Base-by-base conservation (phyloP, 2,329 filamentous ascomycete genomes). In the Alternaria sp. region DNA sequence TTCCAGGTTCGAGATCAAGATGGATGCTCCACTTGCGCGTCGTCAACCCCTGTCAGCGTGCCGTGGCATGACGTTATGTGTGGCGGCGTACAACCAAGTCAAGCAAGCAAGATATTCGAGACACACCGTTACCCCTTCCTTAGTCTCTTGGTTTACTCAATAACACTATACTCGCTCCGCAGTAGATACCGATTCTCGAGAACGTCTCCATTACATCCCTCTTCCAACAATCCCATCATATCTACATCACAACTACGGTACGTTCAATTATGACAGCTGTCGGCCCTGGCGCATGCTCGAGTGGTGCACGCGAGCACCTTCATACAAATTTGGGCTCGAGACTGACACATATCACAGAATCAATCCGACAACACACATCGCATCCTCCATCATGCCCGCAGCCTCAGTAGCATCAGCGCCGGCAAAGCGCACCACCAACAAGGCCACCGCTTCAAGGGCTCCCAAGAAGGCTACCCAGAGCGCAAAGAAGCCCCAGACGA, bases 341-440 rank as follows among this genome's bases (percentile, higher is more conserved):
- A 9, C 60, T 65, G 60, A 66, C 54, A 44, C n/a, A 47, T 5
- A 18, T 53, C 7, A 25, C 30, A 60, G 51, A 60, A 7, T 5
- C n/a, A 1, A 28, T 21, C 25, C 45, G 12, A 25, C 20, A 47
- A 6, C 9, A 44, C 41, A 43, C 23, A 15, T 37, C 55, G 57
- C 28, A 51, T 26, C 12, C 1, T n/a, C 23, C 68, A 71, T 63
- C 20, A 78, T 78, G 76, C 75, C 77, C 58, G 61, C 64, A 44
- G 75, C 77, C 58, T 78, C 77, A 46, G 74, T 78, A 54, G 77
- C 75, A 41, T 78, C 75, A 7, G 72, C 75, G 28, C 76, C 75
- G 21, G 73, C 75, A 8, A 72, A 76, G 57, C 77, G 75, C 63
- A 77, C 75, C 43, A 61, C 69, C 60, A 71, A 68, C 67, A 76